These are phyloP conservation scores for Globisporangium ultimum DNA, from an alignment of 352 stramenopile species.

Conservation along the genomic window DNA sequence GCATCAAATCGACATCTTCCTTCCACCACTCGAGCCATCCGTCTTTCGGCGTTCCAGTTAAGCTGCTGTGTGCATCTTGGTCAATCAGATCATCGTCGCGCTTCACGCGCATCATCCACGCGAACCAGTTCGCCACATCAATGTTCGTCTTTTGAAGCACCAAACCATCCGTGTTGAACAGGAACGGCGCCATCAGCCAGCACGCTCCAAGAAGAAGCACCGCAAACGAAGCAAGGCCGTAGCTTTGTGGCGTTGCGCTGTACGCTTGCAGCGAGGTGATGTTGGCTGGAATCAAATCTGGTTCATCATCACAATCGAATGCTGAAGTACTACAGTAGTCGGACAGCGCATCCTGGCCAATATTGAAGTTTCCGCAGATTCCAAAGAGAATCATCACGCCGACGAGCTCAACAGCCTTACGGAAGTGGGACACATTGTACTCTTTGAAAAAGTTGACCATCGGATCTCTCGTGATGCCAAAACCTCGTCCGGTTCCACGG, in stretches of 20 bases:
- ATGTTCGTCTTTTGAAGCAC: conserved; percentile 82
- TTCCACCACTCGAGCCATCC: conserved; percentile 76
- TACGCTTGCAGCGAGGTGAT: conserved; percentile 66
- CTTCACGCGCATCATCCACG: conserved; percentile 82
- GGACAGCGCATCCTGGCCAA: conserved; percentile 37
- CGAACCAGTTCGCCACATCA: conserved; percentile 78
- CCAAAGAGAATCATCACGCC: conserved; percentile 83
- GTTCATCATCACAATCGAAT: conserved; percentile 43
- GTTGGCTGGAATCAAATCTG: conserved; percentile 57
- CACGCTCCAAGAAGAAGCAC: conserved; percentile 78
- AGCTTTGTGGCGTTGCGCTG: conserved; percentile 61
- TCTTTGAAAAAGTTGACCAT: conserved; percentile 90
- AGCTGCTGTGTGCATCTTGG: conserved; percentile 25
- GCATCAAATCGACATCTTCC: conserved; percentile 68
- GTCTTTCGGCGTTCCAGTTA: conserved; percentile 50
- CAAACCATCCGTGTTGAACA: conserved; percentile 89
- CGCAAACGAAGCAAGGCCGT: conserved; percentile 77
- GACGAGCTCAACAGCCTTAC: conserved; percentile 86
- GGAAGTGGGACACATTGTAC: conserved; percentile 84
- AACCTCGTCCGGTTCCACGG: conserved; percentile 79
- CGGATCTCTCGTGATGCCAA: conserved; percentile 81
- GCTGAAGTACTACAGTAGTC: conserved; percentile 42
- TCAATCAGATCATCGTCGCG: conserved; percentile 30
- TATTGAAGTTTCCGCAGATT: conserved; percentile 73
- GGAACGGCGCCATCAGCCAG: conserved; percentile 80